Percentiles rank a stretch among this genome's conserved stretches.
These are phyloP conservation scores for Meyerozyma smithsonii DNA, from an alignment of 1,139 yeast genomes.

Conservation along the genomic window DNA sequence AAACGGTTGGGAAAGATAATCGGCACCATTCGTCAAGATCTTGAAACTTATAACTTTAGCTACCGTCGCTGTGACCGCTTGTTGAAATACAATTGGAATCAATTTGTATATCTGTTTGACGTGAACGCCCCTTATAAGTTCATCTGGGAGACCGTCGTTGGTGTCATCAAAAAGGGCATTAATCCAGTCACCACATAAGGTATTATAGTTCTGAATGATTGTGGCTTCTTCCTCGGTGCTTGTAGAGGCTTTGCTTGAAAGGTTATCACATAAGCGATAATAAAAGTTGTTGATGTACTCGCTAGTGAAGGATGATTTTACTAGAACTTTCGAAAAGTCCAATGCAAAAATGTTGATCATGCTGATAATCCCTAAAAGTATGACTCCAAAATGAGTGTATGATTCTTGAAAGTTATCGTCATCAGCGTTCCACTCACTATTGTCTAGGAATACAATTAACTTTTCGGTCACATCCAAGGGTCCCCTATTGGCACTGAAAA, in stretches of 20 bases:
- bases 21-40: slow-evolving; percentile 37
- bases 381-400: slow-evolving; percentile 64
- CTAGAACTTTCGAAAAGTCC: slow-evolving; percentile 20
- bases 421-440: slow-evolving; percentile 28
- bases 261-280: slow-evolving; percentile 28
- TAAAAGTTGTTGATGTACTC: slow-evolving; percentile 33
- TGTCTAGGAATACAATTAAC: slow-evolving; percentile 32
- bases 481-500: slow-evolving; percentile 23
- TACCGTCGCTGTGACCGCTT: slow-evolving; percentile 61
- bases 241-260: slow-evolving; percentile 18
- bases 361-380: slow-evolving; percentile 46
- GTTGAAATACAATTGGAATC: slow-evolving; percentile 71
- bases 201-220: slow-evolving; percentile 35
- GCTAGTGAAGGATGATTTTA: slow-evolving; percentile 29
- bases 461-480: slow-evolving; percentile 22
- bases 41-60: slow-evolving; percentile 41
- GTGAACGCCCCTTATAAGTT: slow-evolving; percentile 61
- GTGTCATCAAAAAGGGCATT: slow-evolving; percentile 66
- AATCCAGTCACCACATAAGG: slow-evolving; percentile 70
- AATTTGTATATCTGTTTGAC: slow-evolving; percentile 65
- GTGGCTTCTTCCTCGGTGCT: slow-evolving; percentile 26
- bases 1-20: slow-evolving; percentile 40
- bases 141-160: slow-evolving; percentile 84
- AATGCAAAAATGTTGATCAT: slow-evolving; percentile 43
- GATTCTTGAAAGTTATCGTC: slow-evolving; percentile 62